Evolutionary conservation across 176 grass and related monocot species (phyloP).

Genomic region (Musa troglodytarum): DNA sequence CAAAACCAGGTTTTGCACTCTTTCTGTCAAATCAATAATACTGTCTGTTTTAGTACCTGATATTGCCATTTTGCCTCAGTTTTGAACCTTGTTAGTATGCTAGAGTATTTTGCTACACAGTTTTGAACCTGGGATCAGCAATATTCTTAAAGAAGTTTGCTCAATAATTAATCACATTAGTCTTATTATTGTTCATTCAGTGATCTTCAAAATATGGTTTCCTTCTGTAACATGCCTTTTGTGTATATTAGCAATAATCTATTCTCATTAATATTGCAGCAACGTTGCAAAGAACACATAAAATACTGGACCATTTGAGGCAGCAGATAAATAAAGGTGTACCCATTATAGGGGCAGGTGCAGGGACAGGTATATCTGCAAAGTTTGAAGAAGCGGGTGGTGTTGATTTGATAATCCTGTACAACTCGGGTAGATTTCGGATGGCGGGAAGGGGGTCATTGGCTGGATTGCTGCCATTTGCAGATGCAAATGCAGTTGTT

Average conservation of each 20-base stretch:
- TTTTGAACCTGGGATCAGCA: no score
- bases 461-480: conserved; percentile 82
- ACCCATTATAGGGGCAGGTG: conserved; percentile 80
- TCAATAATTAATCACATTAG: no score
- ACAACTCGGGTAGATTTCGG: conserved; percentile 84
- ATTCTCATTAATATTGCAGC: conserved; percentile 36
- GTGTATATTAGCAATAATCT: background rate
- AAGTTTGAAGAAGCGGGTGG: conserved; percentile 97
- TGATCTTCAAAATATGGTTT: no score
- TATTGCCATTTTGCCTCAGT: conserved; percentile 1
- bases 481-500: conserved; percentile 86
- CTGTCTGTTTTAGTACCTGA: background rate
- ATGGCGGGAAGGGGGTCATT: conserved; percentile 92
- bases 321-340: conserved; percentile 66
- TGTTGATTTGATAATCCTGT: conserved; percentile 86
- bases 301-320: conserved; percentile 49
- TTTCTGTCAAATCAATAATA: background rate
- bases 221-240: background rate
- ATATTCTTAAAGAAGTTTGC: no score
- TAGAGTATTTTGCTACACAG: no score
- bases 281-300: conserved; percentile 58
- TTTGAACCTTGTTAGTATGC: no score
- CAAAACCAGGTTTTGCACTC: conserved; percentile 45
- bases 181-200: no score
- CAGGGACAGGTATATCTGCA: conserved; percentile 88